These are phyloP conservation scores for Naegleria gruberi DNA, from an alignment of 208 protist species.

Conservation along the genomic window DNA sequence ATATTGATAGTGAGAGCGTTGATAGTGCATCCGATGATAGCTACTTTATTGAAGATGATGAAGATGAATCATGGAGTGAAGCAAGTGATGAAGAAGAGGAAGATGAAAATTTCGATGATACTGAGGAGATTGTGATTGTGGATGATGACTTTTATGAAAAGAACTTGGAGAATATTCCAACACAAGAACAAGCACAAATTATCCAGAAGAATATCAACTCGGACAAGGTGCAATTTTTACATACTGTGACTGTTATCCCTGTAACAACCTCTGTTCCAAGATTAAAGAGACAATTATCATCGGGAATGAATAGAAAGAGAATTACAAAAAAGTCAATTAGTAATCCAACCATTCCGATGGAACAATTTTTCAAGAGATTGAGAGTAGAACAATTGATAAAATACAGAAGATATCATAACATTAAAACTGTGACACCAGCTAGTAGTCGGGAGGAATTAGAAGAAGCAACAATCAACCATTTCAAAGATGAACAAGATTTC, in stretches of 20 bases:
- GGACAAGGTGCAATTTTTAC: neutral
- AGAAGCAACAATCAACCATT: neutral
- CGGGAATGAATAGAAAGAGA: neutral
- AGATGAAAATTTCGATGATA: neutral
- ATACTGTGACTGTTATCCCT: neutral
- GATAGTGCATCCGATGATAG: neutral
- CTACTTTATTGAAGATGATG: neutral
- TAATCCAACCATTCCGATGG: neutral
- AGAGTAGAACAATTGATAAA: neutral
- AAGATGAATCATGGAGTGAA: neutral
- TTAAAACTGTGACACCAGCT: neutral
- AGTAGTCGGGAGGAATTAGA: neutral
- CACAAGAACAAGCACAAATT: neutral
- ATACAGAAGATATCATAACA: neutral
- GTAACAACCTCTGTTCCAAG: neutral
- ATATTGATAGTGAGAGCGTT: too few species aligned
- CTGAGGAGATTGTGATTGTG: neutral
- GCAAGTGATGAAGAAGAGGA: neutral
- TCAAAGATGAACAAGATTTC: neutral
- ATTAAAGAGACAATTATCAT: neutral
- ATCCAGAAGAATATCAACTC: neutral
- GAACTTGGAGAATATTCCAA: neutral
- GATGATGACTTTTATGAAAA: constrained; percentile 1
- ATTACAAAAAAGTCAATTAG: neutral
- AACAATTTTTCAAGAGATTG: neutral